Evolutionary conservation across 208 protist genomes (phyloP).

Genomic region (Crithidia mellificae): DNA sequence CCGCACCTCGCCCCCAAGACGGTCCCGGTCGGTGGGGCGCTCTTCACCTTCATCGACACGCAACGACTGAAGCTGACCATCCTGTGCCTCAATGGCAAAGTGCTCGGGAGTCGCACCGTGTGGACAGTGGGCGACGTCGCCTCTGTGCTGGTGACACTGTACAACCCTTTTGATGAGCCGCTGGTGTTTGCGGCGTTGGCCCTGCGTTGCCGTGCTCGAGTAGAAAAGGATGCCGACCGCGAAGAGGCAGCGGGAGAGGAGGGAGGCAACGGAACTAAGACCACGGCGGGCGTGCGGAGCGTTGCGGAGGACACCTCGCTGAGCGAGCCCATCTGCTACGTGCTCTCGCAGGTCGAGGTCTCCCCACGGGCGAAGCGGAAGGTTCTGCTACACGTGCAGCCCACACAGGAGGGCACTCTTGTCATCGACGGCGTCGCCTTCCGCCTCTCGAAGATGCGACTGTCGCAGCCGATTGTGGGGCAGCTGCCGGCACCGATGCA

Average conservation of each 20-base stretch:
- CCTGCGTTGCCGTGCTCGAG: slow-evolving; percentile 48
- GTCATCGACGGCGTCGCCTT: slow-evolving; percentile 69
- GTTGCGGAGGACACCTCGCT: not conserved
- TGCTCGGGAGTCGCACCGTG: slow-evolving; percentile 70
- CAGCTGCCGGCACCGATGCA: slow-evolving; percentile 41
- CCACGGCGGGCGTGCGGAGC: not conserved
- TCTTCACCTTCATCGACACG: slow-evolving; percentile 92
- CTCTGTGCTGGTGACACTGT: slow-evolving; percentile 68
- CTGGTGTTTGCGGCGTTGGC: slow-evolving; percentile 56
- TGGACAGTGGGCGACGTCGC: slow-evolving; percentile 85
- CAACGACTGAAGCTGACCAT: slow-evolving; percentile 81
- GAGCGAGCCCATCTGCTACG: slow-evolving; percentile 64
- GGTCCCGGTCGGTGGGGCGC: slow-evolving; percentile 70
- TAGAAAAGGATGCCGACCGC: not conserved
- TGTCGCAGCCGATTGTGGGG: slow-evolving; percentile 40
- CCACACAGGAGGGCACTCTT: slow-evolving; percentile 60
- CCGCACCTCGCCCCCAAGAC: slow-evolving; percentile 80
- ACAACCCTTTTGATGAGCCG: slow-evolving; percentile 62
- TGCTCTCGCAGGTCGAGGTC: slow-evolving; percentile 58
- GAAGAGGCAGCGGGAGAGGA: not conserved
- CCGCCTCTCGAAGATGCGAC: slow-evolving; percentile 37
- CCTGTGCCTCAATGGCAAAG: slow-evolving; percentile 77
- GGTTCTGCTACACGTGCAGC: slow-evolving; percentile 71
- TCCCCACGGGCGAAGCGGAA: slow-evolving; percentile 42
- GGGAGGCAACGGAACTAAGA: not conserved